Conservation (phyloP, 176 grass and related monocot species). For the Echinochloa phyllopogon region DNA sequence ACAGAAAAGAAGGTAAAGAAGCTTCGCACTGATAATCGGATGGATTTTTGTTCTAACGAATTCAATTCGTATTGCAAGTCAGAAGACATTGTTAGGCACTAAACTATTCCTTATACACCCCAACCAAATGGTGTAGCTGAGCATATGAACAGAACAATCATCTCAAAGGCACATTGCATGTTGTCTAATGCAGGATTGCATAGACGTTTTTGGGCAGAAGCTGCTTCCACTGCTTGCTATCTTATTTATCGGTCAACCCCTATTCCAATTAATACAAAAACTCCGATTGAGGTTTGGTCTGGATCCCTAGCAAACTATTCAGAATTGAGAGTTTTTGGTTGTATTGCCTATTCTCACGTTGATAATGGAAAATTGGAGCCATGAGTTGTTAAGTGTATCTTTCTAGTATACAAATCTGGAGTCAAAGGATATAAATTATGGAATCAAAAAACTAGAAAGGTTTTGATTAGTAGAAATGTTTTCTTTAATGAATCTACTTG, state of each 20-base stretch:
- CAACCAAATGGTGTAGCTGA: neutral
- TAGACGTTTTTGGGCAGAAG: neutral
- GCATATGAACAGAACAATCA: neutral
- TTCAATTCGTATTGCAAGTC: neutral
- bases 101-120: neutral
- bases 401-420: neutral
- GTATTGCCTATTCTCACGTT: neutral
- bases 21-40: neutral
- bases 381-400: neutral
- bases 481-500: neutral
- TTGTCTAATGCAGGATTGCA: neutral
- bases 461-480: too few species aligned
- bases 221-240: neutral
- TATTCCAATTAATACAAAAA: neutral
- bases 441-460: neutral
- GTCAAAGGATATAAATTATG: neutral
- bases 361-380: constrained; percentile 2
- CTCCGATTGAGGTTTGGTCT: neutral
- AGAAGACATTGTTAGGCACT: neutral
- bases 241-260: neutral
- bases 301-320: neutral
- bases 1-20: neutral
- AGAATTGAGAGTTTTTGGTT: neutral
- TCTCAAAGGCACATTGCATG: neutral
- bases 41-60: neutral